phyloP scores from a whole-genome alignment of 2,329 filamentous ascomycete genomes.

The Huntiella abstrusa region DNA sequence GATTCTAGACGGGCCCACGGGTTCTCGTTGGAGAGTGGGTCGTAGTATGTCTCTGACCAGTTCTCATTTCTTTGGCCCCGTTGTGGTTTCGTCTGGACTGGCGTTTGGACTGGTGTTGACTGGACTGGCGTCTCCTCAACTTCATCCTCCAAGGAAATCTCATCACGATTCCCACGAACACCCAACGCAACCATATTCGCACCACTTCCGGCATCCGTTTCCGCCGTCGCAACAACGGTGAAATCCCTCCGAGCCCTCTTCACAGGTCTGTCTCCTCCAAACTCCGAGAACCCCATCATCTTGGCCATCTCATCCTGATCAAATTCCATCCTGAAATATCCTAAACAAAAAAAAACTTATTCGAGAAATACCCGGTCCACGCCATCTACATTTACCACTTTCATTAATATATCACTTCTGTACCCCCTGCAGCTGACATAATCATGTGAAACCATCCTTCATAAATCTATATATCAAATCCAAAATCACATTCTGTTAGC shows the following conservation, averaged over 20 bases:
- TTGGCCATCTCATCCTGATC: slow-evolving; percentile 37
- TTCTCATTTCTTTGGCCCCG: slow-evolving; percentile 16
- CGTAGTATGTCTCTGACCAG: slow-evolving; percentile 52
- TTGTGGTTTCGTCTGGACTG: slow-evolving; percentile 11
- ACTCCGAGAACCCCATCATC: slow-evolving; percentile 56
- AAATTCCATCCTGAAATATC: background rate
- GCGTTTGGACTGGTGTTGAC: background rate
- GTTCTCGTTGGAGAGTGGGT: slow-evolving; percentile 50
- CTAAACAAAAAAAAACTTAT: background rate
- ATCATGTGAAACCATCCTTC: no score
- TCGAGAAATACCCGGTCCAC: background rate
- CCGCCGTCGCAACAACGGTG: slow-evolving; percentile 15
- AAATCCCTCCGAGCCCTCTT: slow-evolving; percentile 32
- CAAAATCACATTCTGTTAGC: slow-evolving; percentile 33
- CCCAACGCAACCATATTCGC: background rate
- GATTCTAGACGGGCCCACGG: slow-evolving; percentile 47
- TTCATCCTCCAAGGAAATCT: slow-evolving; percentile 1
- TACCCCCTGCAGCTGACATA: no score
- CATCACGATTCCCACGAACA: background rate
- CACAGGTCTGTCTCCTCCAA: slow-evolving; percentile 40
- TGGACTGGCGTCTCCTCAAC: background rate
- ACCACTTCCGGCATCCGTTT: slow-evolving; percentile 14
- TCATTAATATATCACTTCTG: no score
- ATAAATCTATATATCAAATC: no score
- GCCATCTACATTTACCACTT: no score